Evolutionary conservation across 345 rosid species (phyloP).

Genomic region (Combretum micranthum): DNA sequence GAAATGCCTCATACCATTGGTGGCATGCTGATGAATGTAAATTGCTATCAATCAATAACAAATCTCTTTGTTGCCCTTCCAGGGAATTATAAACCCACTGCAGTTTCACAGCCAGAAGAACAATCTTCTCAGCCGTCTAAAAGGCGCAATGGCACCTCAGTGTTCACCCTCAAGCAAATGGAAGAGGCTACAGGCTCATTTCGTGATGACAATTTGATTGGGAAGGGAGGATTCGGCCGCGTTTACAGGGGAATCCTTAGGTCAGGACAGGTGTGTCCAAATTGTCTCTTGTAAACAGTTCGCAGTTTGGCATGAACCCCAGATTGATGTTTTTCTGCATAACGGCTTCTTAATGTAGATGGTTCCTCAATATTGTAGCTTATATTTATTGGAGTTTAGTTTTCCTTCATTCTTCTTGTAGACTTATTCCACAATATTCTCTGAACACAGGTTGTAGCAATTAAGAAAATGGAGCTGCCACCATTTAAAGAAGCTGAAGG

Average conservation of each 20-base stretch:
- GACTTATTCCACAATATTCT: conserved; percentile 9
- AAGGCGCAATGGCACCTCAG: conserved; percentile 50
- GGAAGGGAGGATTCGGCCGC: conserved; percentile 90
- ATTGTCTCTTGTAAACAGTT: neutral
- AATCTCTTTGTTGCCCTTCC: conserved; percentile 10
- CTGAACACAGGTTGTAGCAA: conserved; percentile 69
- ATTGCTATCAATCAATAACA: neutral
- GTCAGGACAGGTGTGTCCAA: conserved; percentile 66
- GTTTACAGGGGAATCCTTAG: conserved; percentile 77
- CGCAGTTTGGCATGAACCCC: too few species aligned
- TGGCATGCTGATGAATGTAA: neutral
- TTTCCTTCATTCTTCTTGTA: neutral
- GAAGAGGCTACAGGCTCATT: conserved; percentile 75
- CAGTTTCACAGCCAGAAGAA: conserved; percentile 65
- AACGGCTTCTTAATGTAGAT: too few species aligned
- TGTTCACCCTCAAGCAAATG: conserved; percentile 89
- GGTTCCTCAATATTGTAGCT: neutral
- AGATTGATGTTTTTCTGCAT: too few species aligned
- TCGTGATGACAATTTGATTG: conserved; percentile 61
- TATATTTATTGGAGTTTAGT: neutral
- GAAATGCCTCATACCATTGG: neutral
- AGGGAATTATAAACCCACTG: conserved; percentile 77
- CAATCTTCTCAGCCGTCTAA: conserved; percentile 39
- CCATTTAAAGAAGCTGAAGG: conserved; percentile 79
- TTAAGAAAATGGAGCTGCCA: conserved; percentile 97